These are phyloP conservation scores for Cymbopogon flexuosus DNA, from an alignment of 202 grass and related monocot genomes.

Conservation along the genomic window DNA sequence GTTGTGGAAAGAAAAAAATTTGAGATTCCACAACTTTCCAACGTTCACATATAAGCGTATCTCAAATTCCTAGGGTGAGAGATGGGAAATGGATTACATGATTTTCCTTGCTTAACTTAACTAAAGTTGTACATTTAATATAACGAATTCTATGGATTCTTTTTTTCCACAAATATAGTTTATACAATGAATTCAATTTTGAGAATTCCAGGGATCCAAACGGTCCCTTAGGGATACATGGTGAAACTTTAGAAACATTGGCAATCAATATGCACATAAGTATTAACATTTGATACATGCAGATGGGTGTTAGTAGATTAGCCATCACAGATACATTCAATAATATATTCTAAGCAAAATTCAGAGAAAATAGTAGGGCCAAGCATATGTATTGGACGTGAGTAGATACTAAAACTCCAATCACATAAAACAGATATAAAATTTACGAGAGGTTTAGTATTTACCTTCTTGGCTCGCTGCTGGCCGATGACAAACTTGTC, in stretches of 20 bases:
- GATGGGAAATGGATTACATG: too few relatives aligned
- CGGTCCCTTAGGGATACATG: not conserved
- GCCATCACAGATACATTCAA: not conserved
- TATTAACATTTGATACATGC: not conserved
- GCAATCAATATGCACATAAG: not conserved
- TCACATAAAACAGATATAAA: not conserved
- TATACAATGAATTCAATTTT: too few relatives aligned
- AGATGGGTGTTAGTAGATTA: not conserved
- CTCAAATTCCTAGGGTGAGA: too few relatives aligned
- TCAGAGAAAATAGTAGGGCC: not conserved
- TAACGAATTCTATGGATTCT: too few relatives aligned
- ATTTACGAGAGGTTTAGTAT: not conserved
- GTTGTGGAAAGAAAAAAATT: too few relatives aligned
- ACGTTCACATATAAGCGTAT: too few relatives aligned
- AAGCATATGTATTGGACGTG: not conserved
- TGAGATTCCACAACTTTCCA: too few relatives aligned
- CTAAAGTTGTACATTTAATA: too few relatives aligned
- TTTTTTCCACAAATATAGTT: too few relatives aligned
- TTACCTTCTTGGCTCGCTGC: conserved; percentile 64
- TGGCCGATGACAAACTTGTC: conserved; percentile 69
- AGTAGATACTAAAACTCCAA: not conserved
- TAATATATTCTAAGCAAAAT: not conserved
- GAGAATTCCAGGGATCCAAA: too few relatives aligned
- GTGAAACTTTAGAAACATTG: not conserved
- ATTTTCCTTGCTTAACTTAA: too few relatives aligned